A percentile compares a stretch with the other conserved stretches of the same genome.
Conservation (phyloP, 2,329 filamentous ascomycete genomes). For the Parastagonospora nodorum region DNA sequence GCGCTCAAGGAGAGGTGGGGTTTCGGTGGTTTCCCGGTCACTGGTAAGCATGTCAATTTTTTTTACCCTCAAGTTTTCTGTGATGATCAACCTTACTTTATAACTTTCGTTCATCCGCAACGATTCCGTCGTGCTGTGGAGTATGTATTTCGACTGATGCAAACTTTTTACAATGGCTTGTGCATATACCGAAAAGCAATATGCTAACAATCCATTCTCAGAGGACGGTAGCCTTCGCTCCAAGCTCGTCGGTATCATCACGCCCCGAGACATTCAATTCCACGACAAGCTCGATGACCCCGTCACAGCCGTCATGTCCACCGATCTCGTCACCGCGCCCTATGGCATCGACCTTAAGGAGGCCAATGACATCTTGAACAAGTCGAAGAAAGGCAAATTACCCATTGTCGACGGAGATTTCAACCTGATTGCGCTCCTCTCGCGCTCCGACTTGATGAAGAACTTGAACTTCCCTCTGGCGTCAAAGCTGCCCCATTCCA, state of each 20-base stretch:
- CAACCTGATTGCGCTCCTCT: conserved; percentile 66
- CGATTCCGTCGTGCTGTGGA: conserved; percentile 89
- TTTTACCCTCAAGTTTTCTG: conserved; percentile 46
- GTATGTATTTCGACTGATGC: conserved; percentile 58
- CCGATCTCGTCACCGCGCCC: conserved; percentile 85
- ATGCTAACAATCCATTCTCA: conserved; percentile 50
- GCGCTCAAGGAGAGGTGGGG: conserved; percentile 97
- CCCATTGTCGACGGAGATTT: conserved; percentile 84
- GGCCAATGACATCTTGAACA: conserved; percentile 89
- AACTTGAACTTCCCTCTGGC: conserved; percentile 96
- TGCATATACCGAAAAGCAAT: background rate
- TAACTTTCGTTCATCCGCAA: conserved; percentile 99
- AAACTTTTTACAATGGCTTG: conserved; percentile 3
- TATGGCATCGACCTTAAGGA: conserved; percentile 82
- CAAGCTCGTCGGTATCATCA: conserved; percentile 96
- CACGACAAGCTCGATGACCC: conserved; percentile 74
- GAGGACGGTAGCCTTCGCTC: conserved; percentile 92
- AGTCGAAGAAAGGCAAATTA: conserved; percentile 98
- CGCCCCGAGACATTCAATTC: conserved; percentile 97
- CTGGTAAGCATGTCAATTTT: conserved; percentile 69
- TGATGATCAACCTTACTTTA: conserved; percentile 76
- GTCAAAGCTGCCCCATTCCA: conserved; percentile 94
- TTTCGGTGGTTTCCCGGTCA: conserved; percentile 97
- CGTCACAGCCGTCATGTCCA: conserved; percentile 93
- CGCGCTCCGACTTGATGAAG: conserved; percentile 89